phyloP scores from a whole-genome alignment of 495 filamentous ascomycete genomes.

The Aspergillus bridgeri region DNA sequence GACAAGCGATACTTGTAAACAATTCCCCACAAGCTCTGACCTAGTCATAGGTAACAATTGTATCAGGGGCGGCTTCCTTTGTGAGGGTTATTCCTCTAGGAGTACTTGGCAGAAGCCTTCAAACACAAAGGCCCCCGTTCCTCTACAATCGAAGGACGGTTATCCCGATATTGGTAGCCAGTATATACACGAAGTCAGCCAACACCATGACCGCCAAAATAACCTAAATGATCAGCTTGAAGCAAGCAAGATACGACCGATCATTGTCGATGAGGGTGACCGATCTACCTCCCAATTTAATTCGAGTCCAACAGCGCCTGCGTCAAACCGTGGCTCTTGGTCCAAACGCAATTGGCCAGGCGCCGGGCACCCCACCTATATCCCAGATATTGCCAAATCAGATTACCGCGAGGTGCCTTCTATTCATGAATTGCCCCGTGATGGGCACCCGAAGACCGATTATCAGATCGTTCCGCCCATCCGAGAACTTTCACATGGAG shows the following conservation, averaged over 20 bases:
- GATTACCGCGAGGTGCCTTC: conserved; percentile 44
- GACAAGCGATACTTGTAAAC: not conserved
- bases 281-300: conserved; percentile 34
- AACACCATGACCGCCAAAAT: conserved; percentile 39
- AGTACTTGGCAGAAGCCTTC: conserved; percentile 68
- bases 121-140: conserved; percentile 62
- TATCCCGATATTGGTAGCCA: conserved; percentile 50
- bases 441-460: conserved; percentile 37
- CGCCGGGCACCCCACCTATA: conserved; percentile 31
- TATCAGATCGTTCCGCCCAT: conserved; percentile 44
- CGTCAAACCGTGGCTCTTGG: conserved; percentile 36
- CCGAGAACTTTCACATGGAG: conserved; percentile 37
- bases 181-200: conserved; percentile 51
- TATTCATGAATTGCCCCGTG: conserved; percentile 43
- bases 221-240: conserved; percentile 35
- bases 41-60: conserved; percentile 76
- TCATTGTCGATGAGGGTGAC: conserved; percentile 45
- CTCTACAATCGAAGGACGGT: conserved; percentile 81
- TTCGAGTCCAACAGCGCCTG: conserved; percentile 36
- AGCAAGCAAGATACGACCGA: conserved; percentile 38
- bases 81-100: conserved; percentile 85
- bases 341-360: conserved; percentile 39
- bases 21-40: conserved; percentile 7
- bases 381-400: conserved; percentile 35
- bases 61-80: conserved; percentile 84